These are phyloP conservation scores for Trametes elegans DNA, from an alignment of 768 basidiomycete genomes.

Conservation along the genomic window DNA sequence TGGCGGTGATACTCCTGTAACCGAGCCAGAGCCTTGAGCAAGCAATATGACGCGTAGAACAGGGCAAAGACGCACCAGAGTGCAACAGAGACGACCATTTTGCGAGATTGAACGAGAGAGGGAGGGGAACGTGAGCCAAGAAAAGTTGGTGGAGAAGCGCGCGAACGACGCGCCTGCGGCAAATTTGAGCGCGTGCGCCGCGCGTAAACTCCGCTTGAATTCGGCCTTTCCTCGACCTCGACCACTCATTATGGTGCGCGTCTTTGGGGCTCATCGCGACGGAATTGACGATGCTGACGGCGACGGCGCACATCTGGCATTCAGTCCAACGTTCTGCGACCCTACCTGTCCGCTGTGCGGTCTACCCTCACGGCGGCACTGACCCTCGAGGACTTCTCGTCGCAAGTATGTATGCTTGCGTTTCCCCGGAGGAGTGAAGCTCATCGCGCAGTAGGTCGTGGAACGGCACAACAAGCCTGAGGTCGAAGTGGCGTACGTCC, in stretches of 20 bases:
- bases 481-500: conserved; percentile 74
- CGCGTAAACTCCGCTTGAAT: conserved; percentile 21
- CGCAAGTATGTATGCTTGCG: conserved; percentile 60
- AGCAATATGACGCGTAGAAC: conserved; percentile 2
- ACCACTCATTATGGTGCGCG: conserved; percentile 20
- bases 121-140: background rate
- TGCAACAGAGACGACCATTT: conserved; percentile 62
- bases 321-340: conserved; percentile 92
- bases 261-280: background rate
- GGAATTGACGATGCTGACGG: background rate
- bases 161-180: conserved; percentile 12
- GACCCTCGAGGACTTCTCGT: conserved; percentile 96
- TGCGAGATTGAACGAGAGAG: background rate
- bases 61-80: conserved; percentile 51
- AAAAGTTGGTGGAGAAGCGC: conserved; percentile 19
- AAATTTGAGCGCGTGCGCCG: conserved; percentile 21
- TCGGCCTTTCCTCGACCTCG: conserved; percentile 10
- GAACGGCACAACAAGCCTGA: conserved; percentile 98
- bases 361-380: conserved; percentile 97
- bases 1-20: conserved; percentile 59
- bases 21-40: background rate
- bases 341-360: conserved; percentile 94
- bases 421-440: background rate
- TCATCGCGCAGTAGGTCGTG: conserved; percentile 61
- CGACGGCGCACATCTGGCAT: background rate